A percentile compares a stretch with the other conserved stretches of the same genome.
Conservation (phyloP, 176 grass and related monocot genomes). For the Paspalum vaginatum region DNA sequence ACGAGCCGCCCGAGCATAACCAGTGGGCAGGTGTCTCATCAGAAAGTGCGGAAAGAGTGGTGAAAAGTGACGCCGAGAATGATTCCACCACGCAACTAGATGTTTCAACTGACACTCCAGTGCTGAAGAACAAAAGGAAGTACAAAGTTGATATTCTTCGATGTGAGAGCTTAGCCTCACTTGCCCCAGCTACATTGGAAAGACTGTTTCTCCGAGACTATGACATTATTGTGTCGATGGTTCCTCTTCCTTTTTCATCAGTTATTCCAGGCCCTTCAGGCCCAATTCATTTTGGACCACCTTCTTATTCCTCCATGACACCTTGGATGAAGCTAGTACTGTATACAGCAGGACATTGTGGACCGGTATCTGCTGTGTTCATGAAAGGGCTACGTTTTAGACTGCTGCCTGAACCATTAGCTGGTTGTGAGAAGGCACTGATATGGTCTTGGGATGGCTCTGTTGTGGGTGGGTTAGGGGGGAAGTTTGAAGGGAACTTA, state of each 20-base stretch:
- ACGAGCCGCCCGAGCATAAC: slow-evolving; percentile 23
- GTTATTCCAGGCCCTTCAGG: slow-evolving; percentile 85
- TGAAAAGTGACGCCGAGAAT: slow-evolving; percentile 27
- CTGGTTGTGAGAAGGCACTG: slow-evolving; percentile 83
- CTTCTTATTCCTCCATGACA: slow-evolving; percentile 90
- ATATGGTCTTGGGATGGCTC: slow-evolving; percentile 98
- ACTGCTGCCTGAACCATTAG: slow-evolving; percentile 86
- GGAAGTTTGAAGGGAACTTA: slow-evolving; percentile 97
- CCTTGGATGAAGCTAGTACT: slow-evolving; percentile 98
- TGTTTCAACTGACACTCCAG: slow-evolving; percentile 44
- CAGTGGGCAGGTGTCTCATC: slow-evolving; percentile 32
- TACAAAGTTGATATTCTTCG: slow-evolving; percentile 94
- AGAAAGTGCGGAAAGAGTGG: slow-evolving; percentile 37
- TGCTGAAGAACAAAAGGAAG: slow-evolving; percentile 80
- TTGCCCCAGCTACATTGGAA: slow-evolving; percentile 82
- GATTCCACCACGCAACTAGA: slow-evolving; percentile 32
- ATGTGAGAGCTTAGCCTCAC: slow-evolving; percentile 96
- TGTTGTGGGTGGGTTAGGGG: slow-evolving; percentile 75
- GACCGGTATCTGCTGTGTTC: slow-evolving; percentile 87
- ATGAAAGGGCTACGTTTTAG: slow-evolving; percentile 91
- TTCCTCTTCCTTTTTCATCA: slow-evolving; percentile 87
- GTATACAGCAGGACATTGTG: slow-evolving; percentile 72
- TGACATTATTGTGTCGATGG: slow-evolving; percentile 96
- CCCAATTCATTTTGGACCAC: slow-evolving; percentile 90
- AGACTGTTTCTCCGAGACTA: slow-evolving; percentile 87